A percentile compares a stretch with the other conserved stretches of the same genome.
phyloP scores from a whole-genome alignment of 768 basidiomycete genomes.

The Boletus bicolor region DNA sequence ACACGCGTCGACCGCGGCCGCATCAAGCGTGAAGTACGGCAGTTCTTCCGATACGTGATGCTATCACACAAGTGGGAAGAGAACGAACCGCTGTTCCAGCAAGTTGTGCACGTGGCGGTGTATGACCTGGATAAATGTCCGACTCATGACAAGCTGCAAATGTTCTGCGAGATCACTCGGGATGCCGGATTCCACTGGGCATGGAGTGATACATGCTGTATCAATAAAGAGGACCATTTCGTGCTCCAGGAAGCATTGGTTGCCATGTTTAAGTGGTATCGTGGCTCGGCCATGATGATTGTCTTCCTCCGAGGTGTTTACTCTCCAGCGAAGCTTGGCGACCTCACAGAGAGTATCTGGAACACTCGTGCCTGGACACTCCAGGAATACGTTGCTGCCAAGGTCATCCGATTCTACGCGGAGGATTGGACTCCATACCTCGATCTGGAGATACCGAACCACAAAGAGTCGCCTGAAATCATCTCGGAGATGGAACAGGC shows the following conservation, averaged over 20 bases:
- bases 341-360: neutral
- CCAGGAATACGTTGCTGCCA: constrained; percentile 6
- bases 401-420: constrained; percentile 1
- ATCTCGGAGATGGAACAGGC: constrained; percentile 6
- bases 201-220: constrained; percentile 15
- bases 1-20: neutral
- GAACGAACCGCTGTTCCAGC: neutral
- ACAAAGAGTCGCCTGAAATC: constrained; percentile 1
- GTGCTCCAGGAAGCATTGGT: constrained; percentile 1
- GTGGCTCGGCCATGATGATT: neutral
- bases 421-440: neutral
- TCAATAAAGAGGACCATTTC: neutral
- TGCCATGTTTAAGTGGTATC: constrained; percentile 6
- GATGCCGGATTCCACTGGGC: constrained; percentile 7
- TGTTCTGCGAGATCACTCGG: constrained; percentile 3
- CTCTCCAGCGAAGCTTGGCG: neutral
- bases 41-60: constrained; percentile 4
- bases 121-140: neutral
- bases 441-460: neutral
- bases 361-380: constrained; percentile 7
- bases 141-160: constrained; percentile 1
- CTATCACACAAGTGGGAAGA: constrained; percentile 5
- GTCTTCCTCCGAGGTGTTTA: constrained; percentile 4
- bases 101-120: neutral
- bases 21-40: constrained; percentile 5